Evolutionary conservation across 2,329 filamentous ascomycete species (phyloP), one percentile per base, ranked within the genome.

Genomic region (Calonectria ilicicola): DNA sequence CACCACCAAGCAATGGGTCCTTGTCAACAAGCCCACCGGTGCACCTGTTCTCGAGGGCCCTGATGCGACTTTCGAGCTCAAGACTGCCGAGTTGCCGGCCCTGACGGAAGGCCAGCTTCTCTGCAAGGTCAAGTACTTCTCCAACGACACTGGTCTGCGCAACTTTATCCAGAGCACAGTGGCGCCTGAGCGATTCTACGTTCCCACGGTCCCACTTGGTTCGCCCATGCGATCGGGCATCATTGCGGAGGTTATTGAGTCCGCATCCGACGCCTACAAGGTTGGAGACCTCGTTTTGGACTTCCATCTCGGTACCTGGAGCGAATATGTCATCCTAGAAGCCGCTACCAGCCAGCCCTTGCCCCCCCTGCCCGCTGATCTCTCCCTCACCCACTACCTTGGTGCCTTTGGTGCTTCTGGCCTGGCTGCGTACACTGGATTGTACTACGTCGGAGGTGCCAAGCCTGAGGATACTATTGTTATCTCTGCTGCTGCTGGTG

Each of bases 1-100:
- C 58, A 80, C 77, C n/a, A 81, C 79, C 68, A 81, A 81, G 76
- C 79, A 80, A 80, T 81, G 80, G 80, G 72, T 79, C 69, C 78
- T 81, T 42, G 71, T 70, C 71, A 74, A 74, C 65, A 80, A 78
- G 75, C 79, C 79, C 29, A 67, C 75, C 60, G 80, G 75, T 64
- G 75, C 74, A 46, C 80, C 80, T 40, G 68, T 78, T 32, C 76
- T 81, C 44, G 72, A 74, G 2, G 80, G 80, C 32, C 75, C 75
- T 56, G 73, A 81, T 44, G 76, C 80, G 12, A 81, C 79, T 68
- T 81, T 78, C 66, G 75, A 76, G 72, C 68, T 81, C 8, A 73
- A 76, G 74, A 78, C 75, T 0, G 73, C 75, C 8, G 74, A 74
- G n/a, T 74, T 81, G 32, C 79, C 80, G 10, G 69, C 74, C 9